phyloP scores from a whole-genome alignment of 129 eudicot genomes.

The Helianthus tuberosus region DNA sequence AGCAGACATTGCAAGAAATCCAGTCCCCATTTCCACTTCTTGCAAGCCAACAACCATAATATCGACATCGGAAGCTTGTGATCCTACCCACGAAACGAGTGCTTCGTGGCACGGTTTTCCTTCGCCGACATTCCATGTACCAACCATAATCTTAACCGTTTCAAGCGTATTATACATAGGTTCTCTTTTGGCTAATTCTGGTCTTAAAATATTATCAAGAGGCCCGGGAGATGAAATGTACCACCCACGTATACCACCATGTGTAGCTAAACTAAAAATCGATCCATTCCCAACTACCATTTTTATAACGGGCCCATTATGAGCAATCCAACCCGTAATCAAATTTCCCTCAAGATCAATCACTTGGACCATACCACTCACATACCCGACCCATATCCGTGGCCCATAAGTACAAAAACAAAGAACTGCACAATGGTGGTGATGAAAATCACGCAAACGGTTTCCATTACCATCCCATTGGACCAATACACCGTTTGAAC shows the following conservation, averaged over 20 bases:
- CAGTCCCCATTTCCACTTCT: conserved; percentile 99
- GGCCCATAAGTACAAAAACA: conserved; percentile 80
- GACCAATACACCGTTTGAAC: conserved; percentile 77
- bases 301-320: conserved; percentile 83
- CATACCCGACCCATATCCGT: conserved; percentile 85
- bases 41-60: conserved; percentile 89
- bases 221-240: conserved; percentile 87
- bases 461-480: conserved; percentile 97
- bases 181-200: conserved; percentile 68
- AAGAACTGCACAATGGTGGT: conserved; percentile 84
- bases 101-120: conserved; percentile 89
- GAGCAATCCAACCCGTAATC: conserved; percentile 83
- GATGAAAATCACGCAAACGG: conserved; percentile 69
- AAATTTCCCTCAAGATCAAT: conserved; percentile 84
- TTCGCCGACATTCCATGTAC: conserved; percentile 96
- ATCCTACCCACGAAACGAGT: conserved; percentile 79
- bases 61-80: conserved; percentile 75
- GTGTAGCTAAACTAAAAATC: conserved; percentile 82
- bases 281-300: conserved; percentile 71
- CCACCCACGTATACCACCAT: conserved; percentile 99
- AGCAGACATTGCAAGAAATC: conserved; percentile 99
- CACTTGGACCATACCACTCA: conserved; percentile 87
- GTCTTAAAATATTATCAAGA: conserved; percentile 65
- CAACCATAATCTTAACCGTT: conserved; percentile 69
- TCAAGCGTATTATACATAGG: conserved; percentile 64